Percentiles rank a stretch among this genome's conserved stretches.
Conservation (phyloP, 805 yeast species). For the Myxozyma kluyveri region DNA sequence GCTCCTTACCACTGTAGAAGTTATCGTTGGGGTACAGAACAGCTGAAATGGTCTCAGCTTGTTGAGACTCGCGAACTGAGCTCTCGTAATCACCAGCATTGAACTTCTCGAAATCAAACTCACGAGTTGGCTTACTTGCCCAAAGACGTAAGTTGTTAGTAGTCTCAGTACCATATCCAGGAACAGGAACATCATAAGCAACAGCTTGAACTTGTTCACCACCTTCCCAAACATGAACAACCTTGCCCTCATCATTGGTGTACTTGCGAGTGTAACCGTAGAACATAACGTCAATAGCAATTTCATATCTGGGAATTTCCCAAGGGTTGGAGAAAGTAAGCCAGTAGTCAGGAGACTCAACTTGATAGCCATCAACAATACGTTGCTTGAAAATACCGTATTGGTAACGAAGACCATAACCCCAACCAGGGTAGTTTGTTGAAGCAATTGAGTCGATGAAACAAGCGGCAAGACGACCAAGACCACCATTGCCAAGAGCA, state of each 20-base stretch:
- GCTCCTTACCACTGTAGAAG: constrained; percentile 84
- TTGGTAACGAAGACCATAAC: constrained; percentile 88
- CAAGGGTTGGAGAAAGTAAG: constrained; percentile 84
- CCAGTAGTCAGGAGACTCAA: constrained; percentile 95
- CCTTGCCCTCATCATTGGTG: constrained; percentile 51
- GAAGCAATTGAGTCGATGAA: constrained; percentile 85
- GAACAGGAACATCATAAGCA: constrained; percentile 89
- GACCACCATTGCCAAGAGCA: constrained; percentile 91
- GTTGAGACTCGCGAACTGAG: constrained; percentile 79
- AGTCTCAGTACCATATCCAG: constrained; percentile 72
- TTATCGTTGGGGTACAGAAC: constrained; percentile 93
- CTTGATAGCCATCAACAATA: constrained; percentile 88
- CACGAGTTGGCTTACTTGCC: constrained; percentile 86
- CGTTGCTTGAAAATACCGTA: constrained; percentile 91
- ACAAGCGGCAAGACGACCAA: constrained; percentile 93
- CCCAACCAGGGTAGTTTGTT: constrained; percentile 91
- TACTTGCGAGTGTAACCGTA: constrained; percentile 72
- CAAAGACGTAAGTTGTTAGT: constrained; percentile 88
- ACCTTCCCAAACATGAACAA: constrained; percentile 72
- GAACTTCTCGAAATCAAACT: constrained; percentile 87
- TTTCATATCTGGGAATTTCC: constrained; percentile 86
- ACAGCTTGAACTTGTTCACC: constrained; percentile 87
- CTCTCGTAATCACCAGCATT: constrained; percentile 86
- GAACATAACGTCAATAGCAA: constrained; percentile 85
- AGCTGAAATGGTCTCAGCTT: constrained; percentile 88